Conservation (phyloP, 768 basidiomycete species). For the Rhodotorula sphaerocarpa region DNA sequence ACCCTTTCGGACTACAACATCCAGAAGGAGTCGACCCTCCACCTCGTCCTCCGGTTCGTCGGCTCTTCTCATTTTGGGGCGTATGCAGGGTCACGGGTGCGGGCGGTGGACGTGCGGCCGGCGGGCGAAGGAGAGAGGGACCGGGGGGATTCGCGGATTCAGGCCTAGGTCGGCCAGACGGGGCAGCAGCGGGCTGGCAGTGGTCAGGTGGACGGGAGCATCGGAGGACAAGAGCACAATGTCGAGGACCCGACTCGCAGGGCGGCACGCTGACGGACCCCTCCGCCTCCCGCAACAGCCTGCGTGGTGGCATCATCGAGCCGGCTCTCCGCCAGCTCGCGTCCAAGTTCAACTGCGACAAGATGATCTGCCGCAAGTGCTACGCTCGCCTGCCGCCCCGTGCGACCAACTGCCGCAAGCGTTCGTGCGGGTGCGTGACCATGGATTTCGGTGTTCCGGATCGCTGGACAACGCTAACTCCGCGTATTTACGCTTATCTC, state of each 20-base stretch:
- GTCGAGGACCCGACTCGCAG: too few relatives aligned
- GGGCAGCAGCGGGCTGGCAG: too few relatives aligned
- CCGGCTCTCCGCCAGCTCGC: conserved; percentile 96
- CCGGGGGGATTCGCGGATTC: too few relatives aligned
- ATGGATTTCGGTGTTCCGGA: conserved; percentile 42
- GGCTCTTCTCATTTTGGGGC: not conserved
- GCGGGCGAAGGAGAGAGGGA: too few relatives aligned
- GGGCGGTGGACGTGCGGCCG: not conserved
- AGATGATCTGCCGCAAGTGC: conserved; percentile 78
- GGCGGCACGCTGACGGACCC: not conserved
- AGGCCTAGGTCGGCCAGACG: too few relatives aligned
- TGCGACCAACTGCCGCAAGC: conserved; percentile 98
- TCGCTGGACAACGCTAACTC: not conserved
- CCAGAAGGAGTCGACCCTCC: conserved; percentile 78
- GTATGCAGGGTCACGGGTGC: not conserved
- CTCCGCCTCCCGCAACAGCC: conserved; percentile 82
- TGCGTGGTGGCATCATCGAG: conserved; percentile 97
- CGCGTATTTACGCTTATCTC: conserved; percentile 3
- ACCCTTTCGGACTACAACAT: conserved; percentile 86
- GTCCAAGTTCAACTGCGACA: conserved; percentile 71
- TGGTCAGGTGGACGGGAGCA: too few relatives aligned
- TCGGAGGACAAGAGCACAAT: too few relatives aligned
- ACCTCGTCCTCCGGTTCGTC: conserved; percentile 69
- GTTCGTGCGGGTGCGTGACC: conserved; percentile 61
- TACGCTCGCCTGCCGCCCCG: conserved; percentile 98